Evolutionary conservation across 1,139 yeast genomes (phyloP), one percentile per base, ranked within the genome.

Genomic region (Eremothecium gossypii): DNA sequence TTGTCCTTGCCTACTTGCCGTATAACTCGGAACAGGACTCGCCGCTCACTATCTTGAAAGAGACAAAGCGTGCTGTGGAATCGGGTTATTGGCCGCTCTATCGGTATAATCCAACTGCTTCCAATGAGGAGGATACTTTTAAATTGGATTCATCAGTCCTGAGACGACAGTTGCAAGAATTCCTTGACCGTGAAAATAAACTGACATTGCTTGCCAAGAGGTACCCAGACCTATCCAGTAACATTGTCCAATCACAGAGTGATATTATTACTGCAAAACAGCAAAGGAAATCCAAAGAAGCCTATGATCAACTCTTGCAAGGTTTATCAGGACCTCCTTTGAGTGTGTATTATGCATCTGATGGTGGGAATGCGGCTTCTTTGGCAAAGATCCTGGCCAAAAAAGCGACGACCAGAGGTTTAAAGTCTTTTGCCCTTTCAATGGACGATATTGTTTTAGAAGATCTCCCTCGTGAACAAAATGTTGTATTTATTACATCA

Each of bases 81-180:
- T 71, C 89, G 37, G 98, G 98, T 12, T 82, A 82, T 68, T 87
- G 96, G 95, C 98, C 98, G 40, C 73, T 89, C 49, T 89, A 89
- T 68, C 74, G 96, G 62, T 89, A 74, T 66, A 74, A 85, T 54
- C 96, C 96, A 43, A 51, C 59, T 7, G 59, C 69, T 30, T 71
- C 68, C 39, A 63, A 65, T 14, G 72, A 69, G 13, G 65, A 68
- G 13, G 76, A 79, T 28, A 64, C 71, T 30, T 87, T 89, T 71
- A 78, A 77, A 54, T 72, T 89, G 45, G 96, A 89, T 61, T 87
- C 96, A 8, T 79, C 91, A 20, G 79, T 80, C 47, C 77, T 89
- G 58, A 79, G 81, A 60, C 77, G 80, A 54, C 86, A 83, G 54
- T 71, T 89, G 49, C 75, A 80, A 55, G 79, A 76, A 36, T 89